Conservation (phyloP, 2,329 filamentous ascomycete genomes). For the Cadophora gregata region DNA sequence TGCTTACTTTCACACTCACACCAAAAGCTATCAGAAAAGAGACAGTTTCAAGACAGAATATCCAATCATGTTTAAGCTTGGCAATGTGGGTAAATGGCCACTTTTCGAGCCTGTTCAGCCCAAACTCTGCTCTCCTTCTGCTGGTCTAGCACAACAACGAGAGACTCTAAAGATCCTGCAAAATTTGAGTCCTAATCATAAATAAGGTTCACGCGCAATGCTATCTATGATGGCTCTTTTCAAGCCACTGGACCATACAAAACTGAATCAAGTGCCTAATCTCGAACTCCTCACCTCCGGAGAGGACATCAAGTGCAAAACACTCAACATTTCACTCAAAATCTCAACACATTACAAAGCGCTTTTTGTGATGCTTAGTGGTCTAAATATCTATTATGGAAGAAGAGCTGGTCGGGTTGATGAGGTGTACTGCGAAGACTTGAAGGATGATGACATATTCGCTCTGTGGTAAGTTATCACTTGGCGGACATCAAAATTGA, state of each 20-base stretch:
- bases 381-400: no score
- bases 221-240: background rate
- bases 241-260: background rate
- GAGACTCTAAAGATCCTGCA: background rate
- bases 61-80: background rate
- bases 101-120: no score
- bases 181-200: no score
- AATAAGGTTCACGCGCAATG: no score
- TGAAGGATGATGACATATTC: conserved; percentile 17
- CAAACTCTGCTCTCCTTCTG: background rate
- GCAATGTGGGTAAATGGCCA: conserved; percentile 11
- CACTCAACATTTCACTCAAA: conserved; percentile 11
- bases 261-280: conserved; percentile 4
- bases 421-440: conserved; percentile 25
- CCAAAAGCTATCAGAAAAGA: background rate
- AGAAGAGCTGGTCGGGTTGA: conserved; percentile 21
- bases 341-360: conserved; percentile 12
- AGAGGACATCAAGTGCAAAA: background rate
- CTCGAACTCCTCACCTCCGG: conserved; percentile 15
- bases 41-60: background rate
- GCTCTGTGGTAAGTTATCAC: background rate
- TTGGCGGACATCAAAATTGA: background rate
- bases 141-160: background rate
- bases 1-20: background rate
- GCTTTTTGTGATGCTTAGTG: no score